phyloP scores from a whole-genome alignment of 169 alveolate species.

The Plasmodium blacklocki region DNA sequence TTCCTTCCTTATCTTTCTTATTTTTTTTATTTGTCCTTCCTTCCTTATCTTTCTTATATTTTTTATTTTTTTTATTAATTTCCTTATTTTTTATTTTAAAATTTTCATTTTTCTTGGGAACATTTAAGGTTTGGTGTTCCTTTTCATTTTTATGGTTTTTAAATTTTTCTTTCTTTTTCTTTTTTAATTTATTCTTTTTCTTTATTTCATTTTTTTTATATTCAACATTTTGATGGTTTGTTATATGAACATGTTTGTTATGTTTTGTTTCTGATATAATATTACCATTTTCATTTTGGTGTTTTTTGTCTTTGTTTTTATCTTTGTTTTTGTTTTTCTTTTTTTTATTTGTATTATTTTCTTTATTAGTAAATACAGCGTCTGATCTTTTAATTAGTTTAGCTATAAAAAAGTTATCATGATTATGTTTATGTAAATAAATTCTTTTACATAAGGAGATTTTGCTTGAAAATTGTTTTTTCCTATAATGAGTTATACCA shows the following conservation, averaged over 20 bases:
- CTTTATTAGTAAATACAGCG: conserved; percentile 82
- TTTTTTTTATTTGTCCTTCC: neutral
- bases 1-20: neutral
- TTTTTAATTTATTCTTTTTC: neutral
- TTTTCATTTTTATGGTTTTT: neutral
- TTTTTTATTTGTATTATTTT: neutral
- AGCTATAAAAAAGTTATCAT: conserved; percentile 98
- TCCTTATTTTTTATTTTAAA: neutral
- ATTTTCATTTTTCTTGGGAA: neutral
- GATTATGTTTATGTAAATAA: conserved; percentile 96
- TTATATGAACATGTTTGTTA: neutral
- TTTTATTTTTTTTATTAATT: neutral
- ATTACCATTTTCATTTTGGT: neutral
- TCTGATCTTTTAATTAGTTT: conserved; percentile 94
- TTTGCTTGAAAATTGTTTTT: conserved; percentile 92
- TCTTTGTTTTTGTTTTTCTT: neutral
- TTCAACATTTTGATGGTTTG: neutral
- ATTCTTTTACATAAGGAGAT: conserved; percentile 89
- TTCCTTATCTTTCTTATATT: conserved; percentile 1
- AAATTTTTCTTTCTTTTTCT: neutral
- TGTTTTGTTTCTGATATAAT: neutral
- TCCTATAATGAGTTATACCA: conserved; percentile 93
- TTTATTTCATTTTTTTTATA: neutral
- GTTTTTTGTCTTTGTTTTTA: neutral
- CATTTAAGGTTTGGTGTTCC: neutral